Evolutionary conservation across 2,329 filamentous ascomycete genomes (phyloP).

Genomic region (Hansfordia pulvinata): DNA sequence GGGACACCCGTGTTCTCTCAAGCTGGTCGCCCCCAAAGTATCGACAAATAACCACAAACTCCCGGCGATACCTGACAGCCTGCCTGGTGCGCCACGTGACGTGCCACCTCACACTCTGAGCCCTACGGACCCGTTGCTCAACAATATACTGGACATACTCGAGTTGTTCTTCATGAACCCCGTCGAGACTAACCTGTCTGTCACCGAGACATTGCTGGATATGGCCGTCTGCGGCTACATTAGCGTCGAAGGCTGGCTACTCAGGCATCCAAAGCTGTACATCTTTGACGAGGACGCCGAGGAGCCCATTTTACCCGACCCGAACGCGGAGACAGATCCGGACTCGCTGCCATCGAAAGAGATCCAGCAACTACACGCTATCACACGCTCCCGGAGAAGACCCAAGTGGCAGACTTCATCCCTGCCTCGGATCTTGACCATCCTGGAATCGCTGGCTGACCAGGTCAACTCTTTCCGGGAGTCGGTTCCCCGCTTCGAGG

Average conservation of each 20-base stretch:
- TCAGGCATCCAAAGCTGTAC: slow-evolving; percentile 57
- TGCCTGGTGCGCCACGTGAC: slow-evolving; percentile 47
- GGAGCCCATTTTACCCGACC: slow-evolving; percentile 6
- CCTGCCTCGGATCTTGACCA: slow-evolving; percentile 37
- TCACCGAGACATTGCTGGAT: slow-evolving; percentile 74
- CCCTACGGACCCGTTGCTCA: slow-evolving; percentile 47
- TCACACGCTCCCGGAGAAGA: slow-evolving; percentile 36
- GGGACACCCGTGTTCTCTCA: slow-evolving; percentile 59
- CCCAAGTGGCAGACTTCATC: slow-evolving; percentile 38
- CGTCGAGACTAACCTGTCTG: slow-evolving; percentile 76
- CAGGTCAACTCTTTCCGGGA: slow-evolving; percentile 49
- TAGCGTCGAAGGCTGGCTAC: slow-evolving; percentile 79
- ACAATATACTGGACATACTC: slow-evolving; percentile 56
- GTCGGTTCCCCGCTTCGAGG: slow-evolving; percentile 58
- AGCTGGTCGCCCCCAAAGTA: slow-evolving; percentile 48
- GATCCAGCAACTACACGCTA: slow-evolving; percentile 27
- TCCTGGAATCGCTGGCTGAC: slow-evolving; percentile 45
- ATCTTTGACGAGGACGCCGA: slow-evolving; percentile 34
- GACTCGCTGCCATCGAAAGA: slow-evolving; percentile 17
- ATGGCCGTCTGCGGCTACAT: slow-evolving; percentile 77
- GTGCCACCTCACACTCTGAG: slow-evolving; percentile 48
- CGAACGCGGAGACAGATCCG: slow-evolving; percentile 6
- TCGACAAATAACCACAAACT: slow-evolving; percentile 41
- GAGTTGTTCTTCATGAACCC: slow-evolving; percentile 79
- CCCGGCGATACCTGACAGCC: slow-evolving; percentile 38